phyloP scores from a whole-genome alignment of 176 grass and related monocot species.

The Alopecurus myosuroides region DNA sequence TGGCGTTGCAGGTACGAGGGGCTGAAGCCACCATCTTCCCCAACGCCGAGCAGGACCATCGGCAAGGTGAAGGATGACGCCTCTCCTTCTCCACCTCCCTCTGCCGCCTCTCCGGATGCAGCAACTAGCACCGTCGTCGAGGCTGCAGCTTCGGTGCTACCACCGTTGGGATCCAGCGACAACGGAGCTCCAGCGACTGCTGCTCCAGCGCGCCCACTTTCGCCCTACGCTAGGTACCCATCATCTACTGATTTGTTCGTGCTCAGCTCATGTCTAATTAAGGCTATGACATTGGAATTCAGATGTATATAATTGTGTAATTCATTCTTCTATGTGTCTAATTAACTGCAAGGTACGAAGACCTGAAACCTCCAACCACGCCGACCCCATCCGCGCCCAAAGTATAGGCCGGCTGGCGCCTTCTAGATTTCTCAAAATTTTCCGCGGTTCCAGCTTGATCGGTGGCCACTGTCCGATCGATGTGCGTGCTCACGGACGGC shows the following conservation, averaged over 20 bases:
- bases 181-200: slow-evolving; percentile 1
- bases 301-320: neutral
- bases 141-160: neutral
- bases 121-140: neutral
- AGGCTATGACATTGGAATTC: neutral
- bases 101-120: neutral
- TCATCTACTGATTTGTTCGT: neutral
- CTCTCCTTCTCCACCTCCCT: neutral
- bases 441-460: neutral
- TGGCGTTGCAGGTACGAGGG: slow-evolving; percentile 2
- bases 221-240: slow-evolving; percentile 11
- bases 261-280: neutral
- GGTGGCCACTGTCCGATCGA: no score
- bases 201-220: slow-evolving; percentile 14
- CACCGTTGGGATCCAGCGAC: neutral
- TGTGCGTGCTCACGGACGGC: no score
- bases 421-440: neutral
- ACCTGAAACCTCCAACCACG: slow-evolving; percentile 32
- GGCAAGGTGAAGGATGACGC: neutral
- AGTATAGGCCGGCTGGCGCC: neutral
- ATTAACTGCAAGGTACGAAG: slow-evolving; percentile 14
- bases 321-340: neutral
- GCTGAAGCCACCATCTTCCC: slow-evolving; percentile 17
- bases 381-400: slow-evolving; percentile 19
- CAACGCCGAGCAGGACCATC: neutral